Base-by-base conservation (phyloP, 371 early-diverging fungal genomes). In the Batrachochytrium dendrobatidis region DNA sequence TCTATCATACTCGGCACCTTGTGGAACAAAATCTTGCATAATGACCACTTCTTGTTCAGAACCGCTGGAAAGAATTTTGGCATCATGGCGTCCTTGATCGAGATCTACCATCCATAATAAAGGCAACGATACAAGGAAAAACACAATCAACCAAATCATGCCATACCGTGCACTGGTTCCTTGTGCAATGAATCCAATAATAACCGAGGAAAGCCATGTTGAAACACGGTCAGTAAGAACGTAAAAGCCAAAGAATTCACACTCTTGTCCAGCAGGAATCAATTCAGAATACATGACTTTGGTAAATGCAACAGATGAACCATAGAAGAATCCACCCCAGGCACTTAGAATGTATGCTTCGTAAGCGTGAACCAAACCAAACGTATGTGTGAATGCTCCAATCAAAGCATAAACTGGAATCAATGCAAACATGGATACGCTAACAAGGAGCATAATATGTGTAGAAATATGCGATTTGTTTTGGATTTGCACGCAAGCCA, bases 241-340 rank as follows among this genome's bases (percentile, higher is more conserved):
- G 50, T 63, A 69, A 43, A 71, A 35, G 1, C 57, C 48, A 55
- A 69, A 69, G 46, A 69, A 69, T 45, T 69, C 69, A 18, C 48
- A 44, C 53, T 69, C 69, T 3, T 57, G 55, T 4, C 69, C 69
- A 18, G 56, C 48, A 18, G 72, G 72, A 48, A 71, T 52, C 1
- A 71, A 51, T 46, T 71, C 69, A 5, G 57, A 25, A 39, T 60
- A 68, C 55, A 62, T 18, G 22, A 68, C 72, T 15, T 67, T 34
- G 20, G 44, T 28, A 53, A 65, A 65, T 3, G 46, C 3, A 12
- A 12, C 12, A 26, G 46, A 20, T 20, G 24, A 20, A 12, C 46
- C 46, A 12, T 5, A 45, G 46, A 45, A 12, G 46, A 45, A 45
- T 20, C 46, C 46, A 26, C 46, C 46, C 46, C 46, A 45, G 46